phyloP scores from a whole-genome alignment of 805 yeast species.

The Starmerella etchellsii region DNA sequence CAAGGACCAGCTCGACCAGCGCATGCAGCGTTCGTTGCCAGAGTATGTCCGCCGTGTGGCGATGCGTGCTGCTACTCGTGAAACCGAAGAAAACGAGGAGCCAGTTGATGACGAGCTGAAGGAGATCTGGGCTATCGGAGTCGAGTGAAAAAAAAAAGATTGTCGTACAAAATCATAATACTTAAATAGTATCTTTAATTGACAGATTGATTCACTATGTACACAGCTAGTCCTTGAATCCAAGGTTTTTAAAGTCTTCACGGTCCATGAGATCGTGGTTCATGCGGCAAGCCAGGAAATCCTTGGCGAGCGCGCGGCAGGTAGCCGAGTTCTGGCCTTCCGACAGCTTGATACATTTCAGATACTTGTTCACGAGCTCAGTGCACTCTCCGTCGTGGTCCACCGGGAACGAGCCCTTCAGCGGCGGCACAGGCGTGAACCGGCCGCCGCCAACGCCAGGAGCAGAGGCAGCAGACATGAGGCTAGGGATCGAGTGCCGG shows the following conservation, averaged over 20 bases:
- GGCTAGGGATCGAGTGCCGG: too few relatives aligned
- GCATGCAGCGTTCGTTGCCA: conserved; percentile 50
- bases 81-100: conserved; percentile 62
- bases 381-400: conserved; percentile 83
- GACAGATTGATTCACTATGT: background rate
- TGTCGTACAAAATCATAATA: background rate
- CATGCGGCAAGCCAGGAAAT: conserved; percentile 79
- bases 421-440: conserved; percentile 74
- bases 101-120: conserved; percentile 68
- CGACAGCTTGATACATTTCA: conserved; percentile 65
- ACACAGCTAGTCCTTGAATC: conserved; percentile 24
- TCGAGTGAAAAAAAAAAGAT: conserved; percentile 4
- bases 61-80: conserved; percentile 70
- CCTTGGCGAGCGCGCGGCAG: conserved; percentile 73
- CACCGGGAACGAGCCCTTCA: conserved; percentile 88
- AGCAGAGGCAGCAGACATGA: conserved; percentile 26
- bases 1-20: conserved; percentile 23
- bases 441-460: conserved; percentile 22
- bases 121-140: conserved; percentile 16
- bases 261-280: conserved; percentile 52
- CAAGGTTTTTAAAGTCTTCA: conserved; percentile 49
- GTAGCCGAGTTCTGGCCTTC: conserved; percentile 80
- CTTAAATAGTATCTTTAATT: too few relatives aligned
- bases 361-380: conserved; percentile 56
- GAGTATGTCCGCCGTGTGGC: conserved; percentile 90